Evolutionary conservation across 805 yeast genomes (phyloP), one percentile per base, ranked within the genome.

Genomic region (Kodamaea kakaduensis): DNA sequence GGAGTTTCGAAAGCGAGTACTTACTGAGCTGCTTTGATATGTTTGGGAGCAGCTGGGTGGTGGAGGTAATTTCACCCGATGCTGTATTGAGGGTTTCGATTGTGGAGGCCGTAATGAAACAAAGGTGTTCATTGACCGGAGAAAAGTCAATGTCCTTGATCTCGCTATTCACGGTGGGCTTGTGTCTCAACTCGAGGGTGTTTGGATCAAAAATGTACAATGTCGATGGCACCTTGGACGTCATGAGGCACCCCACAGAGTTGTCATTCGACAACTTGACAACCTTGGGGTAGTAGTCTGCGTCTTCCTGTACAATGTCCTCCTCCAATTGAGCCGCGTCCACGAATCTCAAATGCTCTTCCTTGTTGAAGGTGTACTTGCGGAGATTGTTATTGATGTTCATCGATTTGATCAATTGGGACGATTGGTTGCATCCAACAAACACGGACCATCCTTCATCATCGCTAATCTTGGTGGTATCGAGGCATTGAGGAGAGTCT

Each of bases 401-500:
- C 53, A 69, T 68, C 32, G 75, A 69, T 43, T 53, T 56, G 50
- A 83, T 75, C 45, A 73, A 67, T 30, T 67, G 69, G 3, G 78
- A 58, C 31, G 77, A 71, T 47, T 84, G 87, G 54, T 89, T 89
- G 47, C 88, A 78, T 3, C 95, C 95, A 27, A 83, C 70, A 30
- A 84, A 61, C 12, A 88, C 75, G 13, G 71, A 51, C 41, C 68
- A 70, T 41, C 68, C 59, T 46, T 43, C 65, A 52, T 46, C 53
- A 14, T 47, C 49, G 25, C 51, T 53, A 22, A 69, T 64, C 23
- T 41, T 43, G 21, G 52, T 49, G 9, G 73, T 69, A 43, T 80
- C 95, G 32, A 90, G 48, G 31, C 93, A 79, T 51, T 88, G 86
- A 8, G 96, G 96, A n/a, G 88, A 80, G 56, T 89, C 96, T 45